phyloP scores from a whole-genome alignment of 306 rosid genomes.

The Begonia peltatifolia region DNA sequence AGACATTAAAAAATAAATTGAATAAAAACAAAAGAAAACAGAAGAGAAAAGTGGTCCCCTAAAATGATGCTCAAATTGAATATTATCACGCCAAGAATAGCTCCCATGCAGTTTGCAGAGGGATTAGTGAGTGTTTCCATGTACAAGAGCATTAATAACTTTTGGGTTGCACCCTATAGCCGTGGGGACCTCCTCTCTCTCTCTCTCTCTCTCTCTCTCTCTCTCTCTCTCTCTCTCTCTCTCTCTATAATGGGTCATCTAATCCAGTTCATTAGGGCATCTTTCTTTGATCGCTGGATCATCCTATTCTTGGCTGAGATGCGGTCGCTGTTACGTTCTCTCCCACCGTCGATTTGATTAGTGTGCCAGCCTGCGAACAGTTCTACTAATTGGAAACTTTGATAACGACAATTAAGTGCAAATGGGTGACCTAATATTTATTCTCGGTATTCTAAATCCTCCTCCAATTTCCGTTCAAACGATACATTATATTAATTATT shows the following conservation, averaged over 20 bases:
- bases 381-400: not conserved
- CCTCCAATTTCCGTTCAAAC: not conserved
- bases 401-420: not conserved
- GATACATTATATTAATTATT: too few species aligned
- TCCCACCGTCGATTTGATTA: not conserved
- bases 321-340: not conserved
- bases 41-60: slow-evolving; percentile 56
- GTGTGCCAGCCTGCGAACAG: not conserved
- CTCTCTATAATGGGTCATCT: not conserved
- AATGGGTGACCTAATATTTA: not conserved
- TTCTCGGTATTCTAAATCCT: not conserved
- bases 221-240: slow-evolving; percentile 1
- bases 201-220: not conserved
- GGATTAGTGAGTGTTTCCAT: slow-evolving; percentile 41
- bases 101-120: slow-evolving; percentile 73
- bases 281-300: not conserved
- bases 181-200: slow-evolving; percentile 32
- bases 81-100: slow-evolving; percentile 76
- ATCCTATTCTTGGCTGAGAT: not conserved
- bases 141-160: slow-evolving; percentile 41
- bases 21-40: slow-evolving; percentile 18
- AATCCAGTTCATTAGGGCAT: not conserved
- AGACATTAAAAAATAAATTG: slow-evolving; percentile 14
- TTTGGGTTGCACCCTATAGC: slow-evolving; percentile 15
- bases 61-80: slow-evolving; percentile 54